Base-by-base conservation (phyloP, 352 stramenopile genomes). In the Phytophthora lateralis region DNA sequence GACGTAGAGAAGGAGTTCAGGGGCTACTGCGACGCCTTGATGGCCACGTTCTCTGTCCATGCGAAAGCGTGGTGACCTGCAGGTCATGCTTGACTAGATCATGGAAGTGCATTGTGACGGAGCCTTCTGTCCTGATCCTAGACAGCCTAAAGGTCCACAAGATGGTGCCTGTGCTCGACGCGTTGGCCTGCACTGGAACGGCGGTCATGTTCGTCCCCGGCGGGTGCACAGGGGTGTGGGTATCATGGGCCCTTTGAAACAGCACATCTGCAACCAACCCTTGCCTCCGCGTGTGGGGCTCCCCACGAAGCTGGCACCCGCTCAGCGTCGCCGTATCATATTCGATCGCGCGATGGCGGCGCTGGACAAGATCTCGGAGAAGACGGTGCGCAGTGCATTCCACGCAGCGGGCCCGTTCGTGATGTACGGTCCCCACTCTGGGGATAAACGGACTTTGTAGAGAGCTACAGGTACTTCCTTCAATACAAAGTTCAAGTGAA, bases 401-500 rank as follows among this genome's bases (percentile, higher is more conserved):
- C 35, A 42, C 15, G 35, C 35, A 15, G 35, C n/a, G n/a, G n/a
- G n/a, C n/a, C n/a, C n/a, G n/a, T n/a, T n/a, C n/a, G n/a, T n/a
- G n/a, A n/a, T n/a, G n/a, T n/a, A n/a, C n/a, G n/a, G n/a, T n/a
- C n/a, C n/a, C n/a, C n/a, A n/a, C n/a, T n/a, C n/a, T n/a, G n/a
- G 11, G 34, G 34, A 6, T 20, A 41, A 41, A 41, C 34, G 34
- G 12, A 41, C 34, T 41, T 8, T 41, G 12, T 41, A 41, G 12
- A 41, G 11, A 41, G 20, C 14, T 3, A 12, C 9, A 41, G 12
- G 11, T n/a, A 41, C n/a, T 18, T 41, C 11, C 9, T 41, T 41
- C 2, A 41, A 41, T 41, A 41, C 34, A 41, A 41, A 41, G 34
- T 41, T n/a, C 34, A 41, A 41, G 34, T 41, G 34, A 17, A 38